Percentiles rank a stretch among this genome's conserved stretches.
phyloP scores from a whole-genome alignment of 208 protist genomes.

The Leishmania braziliensis region DNA sequence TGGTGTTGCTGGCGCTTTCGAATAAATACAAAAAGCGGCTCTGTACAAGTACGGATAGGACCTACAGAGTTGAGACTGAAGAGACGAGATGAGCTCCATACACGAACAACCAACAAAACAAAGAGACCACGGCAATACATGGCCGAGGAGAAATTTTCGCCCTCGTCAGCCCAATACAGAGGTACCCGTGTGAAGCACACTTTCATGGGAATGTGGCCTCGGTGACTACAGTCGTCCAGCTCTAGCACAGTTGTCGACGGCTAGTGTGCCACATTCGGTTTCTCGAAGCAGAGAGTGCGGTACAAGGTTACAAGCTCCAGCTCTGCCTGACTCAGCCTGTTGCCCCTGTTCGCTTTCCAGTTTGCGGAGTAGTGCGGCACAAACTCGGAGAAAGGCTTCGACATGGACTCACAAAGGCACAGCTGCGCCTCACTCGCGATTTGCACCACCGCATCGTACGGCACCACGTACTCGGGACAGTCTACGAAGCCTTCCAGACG shows the following conservation, averaged over 20 bases:
- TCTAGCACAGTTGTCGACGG: neutral
- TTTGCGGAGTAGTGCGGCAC: constrained; percentile 44
- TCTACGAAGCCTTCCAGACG: constrained; percentile 88
- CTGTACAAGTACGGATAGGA: neutral
- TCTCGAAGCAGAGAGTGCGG: constrained; percentile 62
- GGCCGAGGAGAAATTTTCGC: neutral
- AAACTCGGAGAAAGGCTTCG: constrained; percentile 45
- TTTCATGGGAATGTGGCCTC: neutral
- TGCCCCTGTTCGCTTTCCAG: constrained; percentile 59
- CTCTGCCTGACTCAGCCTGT: constrained; percentile 49
- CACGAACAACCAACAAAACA: neutral
- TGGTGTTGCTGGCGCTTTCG: neutral
- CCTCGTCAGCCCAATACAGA: neutral
- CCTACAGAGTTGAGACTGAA: no score
- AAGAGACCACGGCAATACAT: neutral
- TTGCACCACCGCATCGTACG: constrained; percentile 37
- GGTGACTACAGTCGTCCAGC: neutral
- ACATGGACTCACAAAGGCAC: constrained; percentile 18
- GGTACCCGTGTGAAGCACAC: neutral
- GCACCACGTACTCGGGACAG: constrained; percentile 84
- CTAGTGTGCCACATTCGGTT: constrained; percentile 7
- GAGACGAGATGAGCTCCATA: neutral
- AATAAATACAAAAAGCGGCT: neutral
- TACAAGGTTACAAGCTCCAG: constrained; percentile 74
- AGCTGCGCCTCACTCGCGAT: constrained; percentile 28